Conservation (phyloP, 164 flowering plant species). For the Saururus chinensis region DNA sequence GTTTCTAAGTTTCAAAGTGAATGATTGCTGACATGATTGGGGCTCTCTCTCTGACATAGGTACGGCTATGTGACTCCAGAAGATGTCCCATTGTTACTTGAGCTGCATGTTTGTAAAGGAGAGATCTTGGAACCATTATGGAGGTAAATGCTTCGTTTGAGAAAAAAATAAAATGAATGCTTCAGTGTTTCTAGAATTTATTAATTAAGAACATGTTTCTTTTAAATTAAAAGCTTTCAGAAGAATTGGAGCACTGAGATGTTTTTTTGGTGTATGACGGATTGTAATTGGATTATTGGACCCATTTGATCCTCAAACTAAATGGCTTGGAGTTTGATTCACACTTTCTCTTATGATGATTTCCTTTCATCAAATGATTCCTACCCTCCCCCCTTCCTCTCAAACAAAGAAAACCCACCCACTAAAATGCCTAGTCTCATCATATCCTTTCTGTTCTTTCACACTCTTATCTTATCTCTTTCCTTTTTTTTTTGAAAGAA, state of each 20-base stretch:
- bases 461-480: no score
- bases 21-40: neutral
- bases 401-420: neutral
- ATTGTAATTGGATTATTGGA: no score
- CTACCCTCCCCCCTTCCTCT: neutral
- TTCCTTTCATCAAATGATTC: no score
- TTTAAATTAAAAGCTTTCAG: no score
- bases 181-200: neutral
- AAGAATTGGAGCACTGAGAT: no score
- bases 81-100: constrained; percentile 69
- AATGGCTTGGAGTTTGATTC: no score
- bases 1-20: neutral
- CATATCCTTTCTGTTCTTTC: neutral
- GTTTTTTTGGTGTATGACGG: no score
- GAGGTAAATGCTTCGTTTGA: constrained; percentile 37
- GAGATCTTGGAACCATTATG: constrained; percentile 64
- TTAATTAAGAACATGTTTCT: neutral
- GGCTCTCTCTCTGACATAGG: constrained; percentile 25
- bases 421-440: no score
- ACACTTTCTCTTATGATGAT: neutral
- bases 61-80: constrained; percentile 92
- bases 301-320: neutral
- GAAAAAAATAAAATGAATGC: neutral
- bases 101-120: constrained; percentile 71
- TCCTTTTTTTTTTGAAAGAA: neutral